phyloP scores from a whole-genome alignment of 2,329 filamentous ascomycete species.

The Dichotomopilus funicola region DNA sequence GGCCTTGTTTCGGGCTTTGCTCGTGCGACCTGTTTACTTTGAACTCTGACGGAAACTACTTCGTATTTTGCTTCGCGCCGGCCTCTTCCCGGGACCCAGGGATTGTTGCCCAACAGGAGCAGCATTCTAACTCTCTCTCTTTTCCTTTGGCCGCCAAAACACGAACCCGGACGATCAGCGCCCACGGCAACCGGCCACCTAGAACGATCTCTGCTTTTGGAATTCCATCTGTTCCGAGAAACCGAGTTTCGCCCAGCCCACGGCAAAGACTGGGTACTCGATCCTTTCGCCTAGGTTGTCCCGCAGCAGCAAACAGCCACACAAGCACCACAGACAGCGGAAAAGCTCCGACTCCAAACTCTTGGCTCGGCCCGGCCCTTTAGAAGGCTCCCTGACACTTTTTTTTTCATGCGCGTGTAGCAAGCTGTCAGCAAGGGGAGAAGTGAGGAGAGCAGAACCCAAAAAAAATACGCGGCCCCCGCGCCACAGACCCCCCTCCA shows the following conservation, averaged over 20 bases:
- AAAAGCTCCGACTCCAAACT: neutral
- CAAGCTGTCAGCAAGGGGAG: conserved; percentile 1
- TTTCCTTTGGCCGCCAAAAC: neutral
- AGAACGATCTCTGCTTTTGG: neutral
- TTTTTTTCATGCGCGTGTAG: conserved; percentile 23
- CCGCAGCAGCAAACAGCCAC: neutral
- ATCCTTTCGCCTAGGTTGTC: neutral
- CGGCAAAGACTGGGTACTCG: neutral
- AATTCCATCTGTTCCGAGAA: neutral
- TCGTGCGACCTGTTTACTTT: conserved; percentile 1
- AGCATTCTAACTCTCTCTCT: neutral
- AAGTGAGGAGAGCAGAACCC: too few species aligned
- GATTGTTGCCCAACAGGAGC: neutral
- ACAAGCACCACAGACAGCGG: too few species aligned
- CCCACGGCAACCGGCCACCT: neutral
- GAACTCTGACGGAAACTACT: neutral
- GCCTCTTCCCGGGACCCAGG: neutral
- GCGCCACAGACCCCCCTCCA: conserved; percentile 12
- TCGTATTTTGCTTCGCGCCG: neutral
- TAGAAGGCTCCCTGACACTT: conserved; percentile 1
- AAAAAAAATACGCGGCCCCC: conserved; percentile 1
- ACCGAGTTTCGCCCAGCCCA: neutral
- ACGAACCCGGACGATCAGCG: neutral
- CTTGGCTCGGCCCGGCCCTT: neutral
- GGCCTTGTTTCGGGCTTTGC: conserved; percentile 1